Conservation (phyloP, 306 rosid species). For the Lathyrus tuberosus region DNA sequence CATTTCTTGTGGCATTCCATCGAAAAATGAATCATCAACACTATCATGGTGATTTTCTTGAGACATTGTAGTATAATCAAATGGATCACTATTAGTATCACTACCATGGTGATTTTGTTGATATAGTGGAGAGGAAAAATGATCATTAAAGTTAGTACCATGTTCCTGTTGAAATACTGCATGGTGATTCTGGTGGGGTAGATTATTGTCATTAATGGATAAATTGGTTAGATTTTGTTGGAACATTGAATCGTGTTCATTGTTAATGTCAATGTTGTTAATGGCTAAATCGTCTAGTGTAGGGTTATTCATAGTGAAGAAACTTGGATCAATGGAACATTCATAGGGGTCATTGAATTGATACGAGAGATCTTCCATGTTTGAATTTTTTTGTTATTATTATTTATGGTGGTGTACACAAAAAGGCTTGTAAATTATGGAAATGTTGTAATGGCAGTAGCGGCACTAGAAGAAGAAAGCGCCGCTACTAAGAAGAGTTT, state of each 20-base stretch:
- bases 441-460: constrained; percentile 6
- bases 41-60: no score
- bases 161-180: no score
- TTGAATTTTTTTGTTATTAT: neutral
- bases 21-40: neutral
- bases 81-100: no score
- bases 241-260: no score
- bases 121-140: no score
- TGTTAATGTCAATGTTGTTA: neutral
- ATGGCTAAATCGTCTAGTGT: constrained; percentile 24
- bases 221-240: no score
- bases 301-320: constrained; percentile 36
- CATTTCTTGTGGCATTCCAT: neutral
- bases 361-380: constrained; percentile 44
- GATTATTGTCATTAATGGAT: no score
- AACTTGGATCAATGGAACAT: constrained; percentile 20
- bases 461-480: constrained; percentile 41
- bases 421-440: neutral
- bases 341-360: constrained; percentile 40
- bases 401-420: neutral
- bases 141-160: no score
- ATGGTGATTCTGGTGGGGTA: no score
- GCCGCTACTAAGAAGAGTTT: constrained; percentile 34
- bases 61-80: no score
- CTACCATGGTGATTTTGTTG: no score